Evolutionary conservation across 1,139 yeast genomes (phyloP), one percentile per base, ranked within the genome.

Genomic region (Debaryomyces subglobosus): DNA sequence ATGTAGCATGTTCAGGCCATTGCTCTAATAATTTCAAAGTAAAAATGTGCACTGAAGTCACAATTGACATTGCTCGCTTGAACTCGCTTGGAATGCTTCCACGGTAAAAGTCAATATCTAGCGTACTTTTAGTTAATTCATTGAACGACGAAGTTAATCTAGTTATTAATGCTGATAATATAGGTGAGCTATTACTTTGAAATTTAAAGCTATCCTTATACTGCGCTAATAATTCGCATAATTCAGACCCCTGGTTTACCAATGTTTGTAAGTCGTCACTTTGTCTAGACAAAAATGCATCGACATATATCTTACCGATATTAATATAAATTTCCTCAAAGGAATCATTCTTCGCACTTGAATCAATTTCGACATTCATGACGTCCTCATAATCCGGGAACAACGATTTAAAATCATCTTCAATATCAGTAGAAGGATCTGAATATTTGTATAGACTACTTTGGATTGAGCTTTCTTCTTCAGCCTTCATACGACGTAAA

Each of bases 1-100:
- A 69, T 0, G 96, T 90, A 0, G 96, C 95, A 71, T 95, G 97
- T 59, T 95, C 99, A 0, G 99, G 98, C 97, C 97, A 94, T 61
- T 85, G 83, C 20, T 69, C 69, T 13, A 87, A 65, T 24, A 89
- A 66, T n/a, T 71, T 72, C 13, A 65, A 58, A 3, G 82, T 81
- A 3, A 81, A 69, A 3, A 66, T 63, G 53, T 78, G 72, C 7
- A 91, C 65, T 2, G 69, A 72, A 10, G 77, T 68, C 8, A 89
- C 71, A 2, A 86, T 61, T 2, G 61, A 62, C 43, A 85, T 78
- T 1, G 96, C 89, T 39, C 67, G 70, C 50, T 77, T 77, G 1
- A 88, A 79, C 60, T 91, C 96, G 3, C 66, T 63, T 6, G 83
- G 74, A 42, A 83, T 81, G 13, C 81, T 71, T n/a, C 86, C 92